A percentile compares a stretch with the other conserved stretches of the same genome.
These are phyloP conservation scores for Colletotrichum salicis DNA, from an alignment of 2,329 filamentous ascomycete genomes.

Conservation along the genomic window DNA sequence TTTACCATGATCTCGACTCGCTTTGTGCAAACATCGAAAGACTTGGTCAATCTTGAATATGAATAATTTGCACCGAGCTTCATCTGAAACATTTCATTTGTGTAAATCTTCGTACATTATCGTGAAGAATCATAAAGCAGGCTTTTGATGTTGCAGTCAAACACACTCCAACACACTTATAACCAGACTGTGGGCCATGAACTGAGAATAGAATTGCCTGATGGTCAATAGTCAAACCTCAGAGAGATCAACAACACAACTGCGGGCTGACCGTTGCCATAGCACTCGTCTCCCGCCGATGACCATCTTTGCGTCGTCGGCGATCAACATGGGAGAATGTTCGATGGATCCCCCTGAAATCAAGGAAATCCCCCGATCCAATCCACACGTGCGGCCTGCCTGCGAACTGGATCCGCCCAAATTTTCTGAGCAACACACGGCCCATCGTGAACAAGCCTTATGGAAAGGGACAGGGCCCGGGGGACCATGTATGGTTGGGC, in stretches of 20 bases:
- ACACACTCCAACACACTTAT: no score
- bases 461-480: neutral
- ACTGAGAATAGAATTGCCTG: no score
- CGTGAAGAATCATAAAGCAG: no score
- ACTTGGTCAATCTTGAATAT: no score
- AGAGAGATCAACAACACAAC: neutral
- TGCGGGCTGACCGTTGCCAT: neutral
- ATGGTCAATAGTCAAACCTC: no score
- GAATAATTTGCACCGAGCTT: no score
- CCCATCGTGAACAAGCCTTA: conserved; percentile 12
- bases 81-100: no score
- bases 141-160: no score
- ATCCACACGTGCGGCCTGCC: conserved; percentile 7
- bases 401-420: neutral
- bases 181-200: no score
- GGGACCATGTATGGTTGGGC: conserved; percentile 28
- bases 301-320: neutral
- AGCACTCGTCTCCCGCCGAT: neutral
- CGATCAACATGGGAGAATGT: conserved; percentile 14
- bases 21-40: no score
- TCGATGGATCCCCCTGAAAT: conserved; percentile 23
- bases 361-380: conserved; percentile 27
- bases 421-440: neutral
- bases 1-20: no score
- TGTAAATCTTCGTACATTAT: no score